phyloP scores from a whole-genome alignment of 371 early-diverging fungal genomes.

The Entomophthora muscae region DNA sequence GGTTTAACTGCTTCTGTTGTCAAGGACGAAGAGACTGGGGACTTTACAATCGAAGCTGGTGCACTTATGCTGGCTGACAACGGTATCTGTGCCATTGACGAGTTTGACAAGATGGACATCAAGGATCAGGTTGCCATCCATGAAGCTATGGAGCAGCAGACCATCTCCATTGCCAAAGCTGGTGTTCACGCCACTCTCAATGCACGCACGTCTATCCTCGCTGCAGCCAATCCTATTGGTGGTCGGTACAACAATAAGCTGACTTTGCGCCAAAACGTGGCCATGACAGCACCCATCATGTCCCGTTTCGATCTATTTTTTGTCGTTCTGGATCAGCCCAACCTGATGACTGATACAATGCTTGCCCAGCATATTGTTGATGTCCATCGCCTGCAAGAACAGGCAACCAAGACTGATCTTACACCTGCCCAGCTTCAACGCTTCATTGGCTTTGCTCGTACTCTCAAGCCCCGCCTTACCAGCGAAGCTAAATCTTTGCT shows the following conservation, averaged over 20 bases:
- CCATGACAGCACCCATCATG: slow-evolving; percentile 98
- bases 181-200: slow-evolving; percentile 98
- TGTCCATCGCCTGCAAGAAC: slow-evolving; percentile 66
- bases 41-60: slow-evolving; percentile 99
- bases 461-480: slow-evolving; percentile 70
- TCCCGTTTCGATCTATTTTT: slow-evolving; percentile 99
- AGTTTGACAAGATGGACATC: slow-evolving; percentile 99
- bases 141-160: slow-evolving; percentile 99
- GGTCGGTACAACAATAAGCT: slow-evolving; percentile 92
- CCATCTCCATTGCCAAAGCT: slow-evolving; percentile 98
- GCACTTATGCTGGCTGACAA: slow-evolving; percentile 99
- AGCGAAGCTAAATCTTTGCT: slow-evolving; percentile 61
- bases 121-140: slow-evolving; percentile 99
- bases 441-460: slow-evolving; percentile 80
- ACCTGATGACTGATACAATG: slow-evolving; percentile 77
- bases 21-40: slow-evolving; percentile 98
- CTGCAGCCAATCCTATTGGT: slow-evolving; percentile 97
- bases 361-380: slow-evolving; percentile 90
- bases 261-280: slow-evolving; percentile 91
- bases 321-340: slow-evolving; percentile 93
- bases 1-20: slow-evolving; percentile 98
- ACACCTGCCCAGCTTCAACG: slow-evolving; percentile 59
- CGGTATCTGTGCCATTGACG: slow-evolving; percentile 99
- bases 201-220: slow-evolving; percentile 96
- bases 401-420: slow-evolving; percentile 38